A percentile compares a stretch with the other conserved stretches of the same genome.
Evolutionary conservation across 768 basidiomycete genomes (phyloP).

Genomic region (Lentinus tigrinus): DNA sequence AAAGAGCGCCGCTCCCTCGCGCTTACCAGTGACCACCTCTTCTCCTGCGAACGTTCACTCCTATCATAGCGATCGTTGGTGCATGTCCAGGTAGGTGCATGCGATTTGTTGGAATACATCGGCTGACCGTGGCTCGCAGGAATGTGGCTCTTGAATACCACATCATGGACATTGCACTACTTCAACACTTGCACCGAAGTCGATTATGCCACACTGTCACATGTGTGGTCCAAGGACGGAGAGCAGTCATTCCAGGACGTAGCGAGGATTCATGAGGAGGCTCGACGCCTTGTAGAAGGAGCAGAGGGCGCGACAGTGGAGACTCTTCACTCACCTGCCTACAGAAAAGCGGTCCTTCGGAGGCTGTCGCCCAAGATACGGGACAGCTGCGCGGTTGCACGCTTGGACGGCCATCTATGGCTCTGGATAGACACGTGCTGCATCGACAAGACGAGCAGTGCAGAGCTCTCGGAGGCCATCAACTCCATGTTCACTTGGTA

Average conservation of each 20-base stretch:
- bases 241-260: not conserved
- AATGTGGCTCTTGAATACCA: not conserved
- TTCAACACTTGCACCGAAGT: not conserved
- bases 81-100: too few species aligned
- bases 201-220: not conserved
- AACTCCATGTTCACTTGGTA: too few species aligned
- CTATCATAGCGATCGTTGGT: too few species aligned
- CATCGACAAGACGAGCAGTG: slow-evolving; percentile 12
- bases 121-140: not conserved
- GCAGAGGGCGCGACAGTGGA: too few species aligned
- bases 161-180: not conserved
- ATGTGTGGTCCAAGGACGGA: not conserved
- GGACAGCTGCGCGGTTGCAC: not conserved
- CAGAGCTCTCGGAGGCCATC: slow-evolving; percentile 10
- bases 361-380: not conserved
- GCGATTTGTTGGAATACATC: too few species aligned
- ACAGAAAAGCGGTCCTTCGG: not conserved
- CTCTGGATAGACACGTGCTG: slow-evolving; percentile 11
- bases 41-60: too few species aligned
- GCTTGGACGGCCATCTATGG: not conserved
- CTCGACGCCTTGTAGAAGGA: too few species aligned
- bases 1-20: too few species aligned
- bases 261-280: not conserved
- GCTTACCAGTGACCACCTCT: too few species aligned
- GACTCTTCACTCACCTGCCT: too few species aligned